Percentiles rank a stretch among this genome's conserved stretches.
phyloP scores from a whole-genome alignment of 1,139 yeast genomes.

The Nakaseomyces sp. region DNA sequence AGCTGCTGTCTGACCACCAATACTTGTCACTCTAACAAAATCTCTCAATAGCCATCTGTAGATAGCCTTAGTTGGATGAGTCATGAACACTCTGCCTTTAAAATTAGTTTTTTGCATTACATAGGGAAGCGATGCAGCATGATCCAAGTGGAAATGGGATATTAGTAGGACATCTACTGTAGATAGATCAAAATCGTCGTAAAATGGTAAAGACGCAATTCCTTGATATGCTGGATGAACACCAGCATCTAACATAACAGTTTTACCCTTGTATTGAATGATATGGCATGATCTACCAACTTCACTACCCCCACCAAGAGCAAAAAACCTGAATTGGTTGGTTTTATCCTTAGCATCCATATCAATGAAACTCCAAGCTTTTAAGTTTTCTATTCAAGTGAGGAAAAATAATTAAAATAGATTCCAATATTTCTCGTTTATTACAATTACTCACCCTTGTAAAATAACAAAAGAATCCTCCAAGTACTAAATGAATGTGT shows the following conservation, averaged over 20 bases:
- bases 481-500: too few species aligned
- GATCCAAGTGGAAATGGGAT: conserved; percentile 94
- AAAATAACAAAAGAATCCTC: too few species aligned
- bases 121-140: conserved; percentile 94
- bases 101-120: conserved; percentile 96
- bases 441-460: too few species aligned
- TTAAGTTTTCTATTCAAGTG: too few species aligned
- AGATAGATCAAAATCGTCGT: conserved; percentile 86
- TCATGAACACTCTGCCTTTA: conserved; percentile 94
- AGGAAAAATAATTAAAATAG: too few species aligned
- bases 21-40: conserved; percentile 83
- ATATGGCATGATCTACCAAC: conserved; percentile 96
- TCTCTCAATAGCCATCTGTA: conserved; percentile 92
- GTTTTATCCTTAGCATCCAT: conserved; percentile 4
- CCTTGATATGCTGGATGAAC: conserved; percentile 95
- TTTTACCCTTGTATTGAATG: conserved; percentile 84
- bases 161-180: conserved; percentile 79
- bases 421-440: too few species aligned
- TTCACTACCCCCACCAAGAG: conserved; percentile 99
- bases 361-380: too few species aligned
- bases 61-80: conserved; percentile 97
- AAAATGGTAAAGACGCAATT: conserved; percentile 82
- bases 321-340: conserved; percentile 55
- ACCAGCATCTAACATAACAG: conserved; percentile 97
- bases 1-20: conserved; percentile 42